phyloP scores from a whole-genome alignment of 2,329 filamentous ascomycete species.

The Pseudonectria foliicola region DNA sequence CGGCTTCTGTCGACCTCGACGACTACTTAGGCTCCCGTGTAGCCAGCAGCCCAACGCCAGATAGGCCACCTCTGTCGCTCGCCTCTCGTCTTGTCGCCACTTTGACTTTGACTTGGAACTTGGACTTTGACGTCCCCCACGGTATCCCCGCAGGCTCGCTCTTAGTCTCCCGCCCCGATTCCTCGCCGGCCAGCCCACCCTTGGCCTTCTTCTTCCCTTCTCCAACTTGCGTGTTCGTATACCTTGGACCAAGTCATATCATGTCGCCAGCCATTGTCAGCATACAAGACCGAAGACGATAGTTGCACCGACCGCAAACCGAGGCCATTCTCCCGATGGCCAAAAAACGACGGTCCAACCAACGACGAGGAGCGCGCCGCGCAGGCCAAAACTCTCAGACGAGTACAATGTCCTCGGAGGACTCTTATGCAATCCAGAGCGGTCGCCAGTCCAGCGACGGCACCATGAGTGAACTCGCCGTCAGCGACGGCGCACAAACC shows the following conservation, averaged over 20 bases:
- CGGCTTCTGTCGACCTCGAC: too few relatives aligned
- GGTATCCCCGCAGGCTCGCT: too few relatives aligned
- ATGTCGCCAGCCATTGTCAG: slow-evolving; percentile 15
- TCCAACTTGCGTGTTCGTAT: slow-evolving; percentile 1
- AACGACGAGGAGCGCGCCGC: slow-evolving; percentile 18
- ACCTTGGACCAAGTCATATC: slow-evolving; percentile 10
- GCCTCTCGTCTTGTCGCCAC: too few relatives aligned
- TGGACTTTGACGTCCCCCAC: too few relatives aligned
- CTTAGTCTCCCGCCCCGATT: too few relatives aligned
- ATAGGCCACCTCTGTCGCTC: too few relatives aligned
- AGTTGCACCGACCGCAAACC: slow-evolving; percentile 8
- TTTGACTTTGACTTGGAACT: too few relatives aligned
- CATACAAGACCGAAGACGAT: slow-evolving; percentile 13
- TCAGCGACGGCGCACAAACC: slow-evolving; percentile 28
- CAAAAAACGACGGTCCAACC: slow-evolving; percentile 25
- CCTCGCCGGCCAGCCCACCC: too few relatives aligned
- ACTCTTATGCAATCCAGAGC: slow-evolving; percentile 21
- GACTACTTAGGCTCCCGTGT: too few relatives aligned
- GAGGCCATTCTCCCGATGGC: slow-evolving; percentile 24
- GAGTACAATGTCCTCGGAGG: slow-evolving; percentile 27
- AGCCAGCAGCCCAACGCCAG: too few relatives aligned
- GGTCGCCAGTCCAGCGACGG: slow-evolving; percentile 28
- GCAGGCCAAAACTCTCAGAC: slow-evolving; percentile 17
- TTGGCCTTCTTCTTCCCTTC: neutral
- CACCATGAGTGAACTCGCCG: slow-evolving; percentile 24